A percentile compares a stretch with the other conserved stretches of the same genome.
Evolutionary conservation across 768 basidiomycete genomes (phyloP).

Genomic region (Lactarius evosmus): DNA sequence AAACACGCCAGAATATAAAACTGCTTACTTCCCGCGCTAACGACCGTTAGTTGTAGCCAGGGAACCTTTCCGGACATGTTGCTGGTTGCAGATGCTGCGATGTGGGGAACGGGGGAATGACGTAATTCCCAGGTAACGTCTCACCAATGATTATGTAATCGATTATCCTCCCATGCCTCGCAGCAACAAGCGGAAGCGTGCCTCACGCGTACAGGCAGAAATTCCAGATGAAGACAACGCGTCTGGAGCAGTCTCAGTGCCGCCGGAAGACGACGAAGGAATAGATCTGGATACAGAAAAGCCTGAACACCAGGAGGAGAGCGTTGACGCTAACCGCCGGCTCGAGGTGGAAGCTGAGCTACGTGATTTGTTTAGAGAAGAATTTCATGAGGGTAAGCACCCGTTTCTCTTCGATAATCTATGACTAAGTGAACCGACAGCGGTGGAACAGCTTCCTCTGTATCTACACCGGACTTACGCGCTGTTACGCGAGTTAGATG

Average conservation of each 20-base stretch:
- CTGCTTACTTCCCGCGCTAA: constrained; percentile 33
- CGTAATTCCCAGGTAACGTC: background rate
- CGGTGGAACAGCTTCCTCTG: constrained; percentile 27
- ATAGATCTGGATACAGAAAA: background rate
- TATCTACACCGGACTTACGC: constrained; percentile 26
- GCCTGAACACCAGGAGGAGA: background rate
- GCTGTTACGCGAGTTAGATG: constrained; percentile 25
- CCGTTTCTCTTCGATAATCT: background rate
- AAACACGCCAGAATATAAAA: background rate
- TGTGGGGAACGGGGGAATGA: background rate
- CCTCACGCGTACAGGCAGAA: constrained; percentile 6
- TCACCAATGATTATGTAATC: constrained; percentile 10
- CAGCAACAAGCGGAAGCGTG: constrained; percentile 23
- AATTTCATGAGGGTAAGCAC: constrained; percentile 23
- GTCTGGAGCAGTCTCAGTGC: constrained; percentile 1
- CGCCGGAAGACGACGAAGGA: constrained; percentile 7
- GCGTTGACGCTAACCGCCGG: background rate
- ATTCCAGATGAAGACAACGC: background rate
- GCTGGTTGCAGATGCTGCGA: background rate
- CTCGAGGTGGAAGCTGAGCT: constrained; percentile 17
- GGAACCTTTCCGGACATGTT: constrained; percentile 34
- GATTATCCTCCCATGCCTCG: constrained; percentile 2
- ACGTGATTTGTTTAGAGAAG: constrained; percentile 25
- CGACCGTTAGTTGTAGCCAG: constrained; percentile 33
- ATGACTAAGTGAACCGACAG: constrained; percentile 2